Evolutionary conservation across 2,329 filamentous ascomycete species (phyloP), one percentile per base, ranked within the genome.

Genomic region (Cryphonectria naterciae): DNA sequence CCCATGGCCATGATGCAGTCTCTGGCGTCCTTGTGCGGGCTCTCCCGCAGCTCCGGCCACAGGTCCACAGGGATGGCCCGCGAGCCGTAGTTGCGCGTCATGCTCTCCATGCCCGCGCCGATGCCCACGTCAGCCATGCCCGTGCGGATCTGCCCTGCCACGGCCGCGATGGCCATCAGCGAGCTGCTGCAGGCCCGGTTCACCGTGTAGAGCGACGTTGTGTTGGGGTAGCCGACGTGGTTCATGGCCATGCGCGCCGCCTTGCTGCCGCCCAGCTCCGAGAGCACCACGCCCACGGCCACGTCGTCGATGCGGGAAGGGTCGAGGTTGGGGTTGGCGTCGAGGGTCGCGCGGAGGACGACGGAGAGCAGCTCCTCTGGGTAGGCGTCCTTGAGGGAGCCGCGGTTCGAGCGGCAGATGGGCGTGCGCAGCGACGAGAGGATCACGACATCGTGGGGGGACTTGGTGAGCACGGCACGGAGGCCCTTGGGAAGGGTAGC

Each of bases 1-100:
- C 95, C 95, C 95, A 98, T 98, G 75, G 91, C 89, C 95, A 97
- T 97, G 79, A 98, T 89, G 79, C 95, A 97, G 79, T 97, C 95
- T 58, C 87, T 84, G 4, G 93, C 92, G 74, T 97, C 91, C 77
- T 91, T 86, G 13, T 87, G 86, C 1, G 83, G 81, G 4, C 87
- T 90, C 1, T 91, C 87, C 76, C 84, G 88, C 72, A 97, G 83
- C 67, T 87, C 90, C 0, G 92, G 90, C 93, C 94, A 97, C 15
- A 94, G 81, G 74, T 94, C 88, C 0, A 90, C 91, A 0, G 95
- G 95, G 60, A 98, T 96, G n/a, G 95, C 95, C 70, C 90, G 85
- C 37, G 85, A 89, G 67, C 91, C 94, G 81, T 98, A 98, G 82
- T 97, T 97, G 74, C 92, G 84, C 74, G 93, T 97, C 95, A 98